A percentile compares a stretch with the other conserved stretches of the same genome.
These are phyloP conservation scores for Aspergillus alliaceus DNA, from an alignment of 2,329 filamentous ascomycete species.

Conservation along the genomic window DNA sequence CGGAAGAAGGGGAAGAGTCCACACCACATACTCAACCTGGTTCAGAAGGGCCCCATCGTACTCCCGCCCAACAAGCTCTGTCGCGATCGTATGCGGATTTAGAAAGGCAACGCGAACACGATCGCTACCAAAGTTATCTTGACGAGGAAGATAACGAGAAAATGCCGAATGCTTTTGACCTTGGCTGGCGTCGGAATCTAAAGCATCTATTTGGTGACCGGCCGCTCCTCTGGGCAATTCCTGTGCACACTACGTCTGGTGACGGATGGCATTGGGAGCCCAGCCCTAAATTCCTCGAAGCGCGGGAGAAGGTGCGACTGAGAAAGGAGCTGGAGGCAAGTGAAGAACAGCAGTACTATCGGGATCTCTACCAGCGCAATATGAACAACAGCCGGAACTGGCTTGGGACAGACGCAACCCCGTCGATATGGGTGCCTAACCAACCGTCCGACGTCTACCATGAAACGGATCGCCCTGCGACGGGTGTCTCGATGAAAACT, in stretches of 20 bases:
- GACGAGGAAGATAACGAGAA: constrained; percentile 86
- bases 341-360: constrained; percentile 34
- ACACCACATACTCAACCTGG: constrained; percentile 32
- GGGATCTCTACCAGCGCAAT: constrained; percentile 36
- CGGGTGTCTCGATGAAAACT: constrained; percentile 46
- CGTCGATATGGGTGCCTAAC: constrained; percentile 21
- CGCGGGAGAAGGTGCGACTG: constrained; percentile 39
- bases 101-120: constrained; percentile 64
- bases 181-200: constrained; percentile 79
- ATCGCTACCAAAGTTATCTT: constrained; percentile 76
- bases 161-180: constrained; percentile 89
- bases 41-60: constrained; percentile 22
- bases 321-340: constrained; percentile 30
- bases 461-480: constrained; percentile 34
- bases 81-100: constrained; percentile 53
- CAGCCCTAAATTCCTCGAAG: constrained; percentile 73
- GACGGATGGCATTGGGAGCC: constrained; percentile 96
- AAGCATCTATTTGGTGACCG: constrained; percentile 76
- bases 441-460: constrained; percentile 17
- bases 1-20: constrained; percentile 73
- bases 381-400: constrained; percentile 31
- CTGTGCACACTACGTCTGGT: constrained; percentile 80
- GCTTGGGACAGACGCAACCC: constrained; percentile 19
- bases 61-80: constrained; percentile 48
- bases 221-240: constrained; percentile 73